Percentiles rank a stretch among this genome's conserved stretches.
Evolutionary conservation across 768 basidiomycete genomes (phyloP).

Genomic region (Pisolithus marmoratus): DNA sequence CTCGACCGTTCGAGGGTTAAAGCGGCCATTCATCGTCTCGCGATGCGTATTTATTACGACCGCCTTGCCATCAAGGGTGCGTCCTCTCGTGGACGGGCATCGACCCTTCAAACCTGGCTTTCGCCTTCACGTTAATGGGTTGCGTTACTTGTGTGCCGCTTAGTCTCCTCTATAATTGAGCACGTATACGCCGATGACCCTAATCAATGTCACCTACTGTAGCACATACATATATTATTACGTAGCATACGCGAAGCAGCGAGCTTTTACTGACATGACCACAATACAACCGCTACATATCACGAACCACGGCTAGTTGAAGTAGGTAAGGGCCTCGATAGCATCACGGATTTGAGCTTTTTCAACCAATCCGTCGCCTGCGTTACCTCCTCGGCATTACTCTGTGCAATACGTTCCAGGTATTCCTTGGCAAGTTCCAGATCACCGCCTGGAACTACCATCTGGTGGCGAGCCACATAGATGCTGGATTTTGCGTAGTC

Average conservation of each 20-base stretch:
- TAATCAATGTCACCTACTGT: too few relatives aligned
- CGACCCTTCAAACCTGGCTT: constrained; percentile 27
- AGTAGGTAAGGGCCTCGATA: constrained; percentile 12
- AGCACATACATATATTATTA: too few relatives aligned
- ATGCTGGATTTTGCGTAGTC: constrained; percentile 84
- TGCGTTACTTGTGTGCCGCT: too few relatives aligned
- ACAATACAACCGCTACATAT: not conserved
- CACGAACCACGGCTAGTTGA: not conserved
- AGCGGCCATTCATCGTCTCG: constrained; percentile 57
- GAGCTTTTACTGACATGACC: too few relatives aligned
- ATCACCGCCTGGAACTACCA: constrained; percentile 57
- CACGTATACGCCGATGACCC: too few relatives aligned
- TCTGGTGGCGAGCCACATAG: constrained; percentile 76
- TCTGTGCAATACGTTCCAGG: constrained; percentile 65
- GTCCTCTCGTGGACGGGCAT: constrained; percentile 12
- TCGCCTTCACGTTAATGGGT: constrained; percentile 9
- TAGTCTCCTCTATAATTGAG: too few relatives aligned
- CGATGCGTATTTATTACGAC: constrained; percentile 61
- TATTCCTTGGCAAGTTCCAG: constrained; percentile 66
- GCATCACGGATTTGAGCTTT: constrained; percentile 36
- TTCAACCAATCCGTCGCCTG: constrained; percentile 70
- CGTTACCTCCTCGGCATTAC: constrained; percentile 78
- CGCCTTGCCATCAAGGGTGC: constrained; percentile 31
- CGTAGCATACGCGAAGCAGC: too few relatives aligned
- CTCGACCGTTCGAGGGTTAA: constrained; percentile 74